Evolutionary conservation across 345 rosid species (phyloP).

Genomic region (Lumnitzera littorea): DNA sequence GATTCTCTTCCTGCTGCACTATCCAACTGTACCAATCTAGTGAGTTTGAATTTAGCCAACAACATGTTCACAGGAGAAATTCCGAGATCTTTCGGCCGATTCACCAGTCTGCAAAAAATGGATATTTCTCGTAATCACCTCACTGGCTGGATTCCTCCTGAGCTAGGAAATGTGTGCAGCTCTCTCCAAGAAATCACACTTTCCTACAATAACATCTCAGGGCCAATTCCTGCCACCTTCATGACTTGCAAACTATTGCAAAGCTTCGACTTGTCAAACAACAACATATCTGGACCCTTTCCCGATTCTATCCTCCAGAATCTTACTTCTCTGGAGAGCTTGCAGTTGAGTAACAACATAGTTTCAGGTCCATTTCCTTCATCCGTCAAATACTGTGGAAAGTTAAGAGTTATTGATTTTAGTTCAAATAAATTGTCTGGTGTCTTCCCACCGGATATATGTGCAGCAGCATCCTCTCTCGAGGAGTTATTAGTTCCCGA

Average conservation of each 20-base stretch:
- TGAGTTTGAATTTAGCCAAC: conserved; percentile 47
- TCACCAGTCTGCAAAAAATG: conserved; percentile 47
- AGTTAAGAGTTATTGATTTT: conserved; percentile 53
- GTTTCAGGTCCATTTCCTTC: conserved; percentile 75
- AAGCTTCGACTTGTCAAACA: conserved; percentile 71
- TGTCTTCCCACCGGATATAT: conserved; percentile 62
- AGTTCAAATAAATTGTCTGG: conserved; percentile 78
- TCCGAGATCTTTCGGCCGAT: conserved; percentile 50
- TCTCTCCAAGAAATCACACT: conserved; percentile 57
- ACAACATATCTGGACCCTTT: conserved; percentile 75
- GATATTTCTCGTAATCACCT: conserved; percentile 74
- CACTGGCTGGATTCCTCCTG: conserved; percentile 79
- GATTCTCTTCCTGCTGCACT: conserved; percentile 52
- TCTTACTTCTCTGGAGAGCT: conserved; percentile 51
- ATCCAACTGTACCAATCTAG: conserved; percentile 70
- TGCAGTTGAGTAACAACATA: conserved; percentile 60
- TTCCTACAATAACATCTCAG: conserved; percentile 71
- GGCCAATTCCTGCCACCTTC: conserved; percentile 56
- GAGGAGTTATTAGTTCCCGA: conserved; percentile 82
- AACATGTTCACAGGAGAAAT: conserved; percentile 64
- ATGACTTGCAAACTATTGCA: conserved; percentile 65
- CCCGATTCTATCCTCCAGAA: conserved; percentile 49
- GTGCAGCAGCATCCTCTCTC: conserved; percentile 69
- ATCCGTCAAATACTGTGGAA: conserved; percentile 61
- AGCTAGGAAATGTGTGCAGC: conserved; percentile 58